Base-by-base conservation (phyloP, 305 asterid species). In the Euphrasia arctica region DNA sequence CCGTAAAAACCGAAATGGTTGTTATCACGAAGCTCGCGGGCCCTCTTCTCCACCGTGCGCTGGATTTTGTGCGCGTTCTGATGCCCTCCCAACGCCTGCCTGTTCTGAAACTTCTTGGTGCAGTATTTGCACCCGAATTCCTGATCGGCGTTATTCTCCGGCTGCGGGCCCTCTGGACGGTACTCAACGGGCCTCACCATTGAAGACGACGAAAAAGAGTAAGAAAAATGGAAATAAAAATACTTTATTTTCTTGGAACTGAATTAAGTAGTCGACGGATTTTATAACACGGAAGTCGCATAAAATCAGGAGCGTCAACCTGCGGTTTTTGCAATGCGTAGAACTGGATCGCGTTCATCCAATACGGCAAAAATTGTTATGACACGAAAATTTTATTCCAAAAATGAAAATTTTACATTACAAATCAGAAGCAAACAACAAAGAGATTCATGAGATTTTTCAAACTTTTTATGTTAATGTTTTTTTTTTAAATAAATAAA, bases 121-220 rank as follows among this genome's bases (percentile, higher is more conserved):
- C 58, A 52, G 9, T 5, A 52, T 18, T 52, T 52, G 58, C 58
- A 52, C 4, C 58, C 58, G 58, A 18, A 52, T 3, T 52, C 58
- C 9, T 2, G 32, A 5, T 15, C 4, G 11, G 28, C 32, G 3
- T 43, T 25, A 25, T 25, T 43, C 49, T 3, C 13, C 49, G 49
- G 13, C 49, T 43, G 8, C 11, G 49, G 49, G 13, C 8, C 49
- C 13, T 6, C 47, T 7, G 47, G 47, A 9, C 13, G 13, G 6
- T 7, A 41, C 12, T 41, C 10, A 9, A 0, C 13, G 13, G 49
- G 49, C 12, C 49, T 43, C 12, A 9, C 49, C 49, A 43, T 43
- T 10, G 49, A 2, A 41, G 47, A 32, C 5, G 5, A 0, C 4
- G 36, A 32, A 32, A 3, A 32, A 5, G 5, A 32, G 36, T 1